Conservation (phyloP, 345 rosid species). For the Passiflora organensis region DNA sequence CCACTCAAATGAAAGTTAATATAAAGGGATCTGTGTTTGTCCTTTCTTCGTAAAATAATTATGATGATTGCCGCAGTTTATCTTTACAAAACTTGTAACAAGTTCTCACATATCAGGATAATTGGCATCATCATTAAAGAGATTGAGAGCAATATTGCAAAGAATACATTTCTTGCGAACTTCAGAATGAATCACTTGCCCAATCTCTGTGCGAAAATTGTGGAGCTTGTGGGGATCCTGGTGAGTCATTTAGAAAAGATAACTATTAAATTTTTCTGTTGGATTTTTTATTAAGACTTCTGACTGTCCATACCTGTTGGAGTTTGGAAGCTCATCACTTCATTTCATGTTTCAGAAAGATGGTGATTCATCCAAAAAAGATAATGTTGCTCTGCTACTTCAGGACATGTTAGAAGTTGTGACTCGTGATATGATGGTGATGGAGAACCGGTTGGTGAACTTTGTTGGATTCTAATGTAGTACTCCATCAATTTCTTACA, state of each 20-base stretch:
- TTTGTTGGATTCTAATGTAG: conserved; percentile 9
- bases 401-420: conserved; percentile 97
- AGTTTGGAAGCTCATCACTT: conserved; percentile 3
- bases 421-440: conserved; percentile 91
- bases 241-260: conserved; percentile 41
- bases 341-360: conserved; percentile 65
- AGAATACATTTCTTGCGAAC: conserved; percentile 74
- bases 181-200: conserved; percentile 86
- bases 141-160: conserved; percentile 77
- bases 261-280: neutral
- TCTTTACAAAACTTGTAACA: too few species aligned
- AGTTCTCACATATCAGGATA: conserved; percentile 42
- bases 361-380: conserved; percentile 61
- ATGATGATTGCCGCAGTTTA: too few species aligned
- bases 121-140: conserved; percentile 86
- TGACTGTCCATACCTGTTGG: neutral
- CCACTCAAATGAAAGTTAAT: too few species aligned
- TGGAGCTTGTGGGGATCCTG: conserved; percentile 82
- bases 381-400: conserved; percentile 70
- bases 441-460: conserved; percentile 75
- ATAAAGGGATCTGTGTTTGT: too few species aligned
- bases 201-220: conserved; percentile 65
- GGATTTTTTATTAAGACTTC: conserved; percentile 5
- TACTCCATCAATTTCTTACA: neutral
- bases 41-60: too few species aligned